Base-by-base conservation (phyloP, 2,329 filamentous ascomycete genomes). In the Alternaria tenuissima region DNA sequence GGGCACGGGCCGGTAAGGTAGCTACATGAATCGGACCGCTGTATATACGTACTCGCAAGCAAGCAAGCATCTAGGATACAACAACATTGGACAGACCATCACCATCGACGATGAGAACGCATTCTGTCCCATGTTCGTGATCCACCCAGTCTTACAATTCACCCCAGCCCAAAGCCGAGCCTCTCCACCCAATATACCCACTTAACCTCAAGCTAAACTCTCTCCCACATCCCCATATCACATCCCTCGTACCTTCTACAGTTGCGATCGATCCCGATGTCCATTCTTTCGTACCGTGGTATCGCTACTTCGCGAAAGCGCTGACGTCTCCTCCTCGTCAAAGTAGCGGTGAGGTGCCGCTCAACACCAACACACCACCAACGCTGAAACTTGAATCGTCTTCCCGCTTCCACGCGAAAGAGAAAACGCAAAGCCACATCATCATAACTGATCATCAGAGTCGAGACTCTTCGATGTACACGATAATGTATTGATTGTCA, bases 301-400 rank as follows among this genome's bases (percentile, higher is more conserved):
- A 28, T 43, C 38, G 38, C 38, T 22, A 30, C 20, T 42, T 43
- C 38, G 38, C 24, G 11, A 47, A 20, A 5, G 30, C 22, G 22
- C 58, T 56, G 54, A 63, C 57, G 52, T 52, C 39, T 20, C 20
- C 34, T 22, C 39, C 26, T 47, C 62, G 66, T 59, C 64, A 66
- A 65, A 68, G 60, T 68, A 69, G 68, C 68, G 68, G 68, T 71
- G 68, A 61, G 43, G 5, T 22, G 36, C 20, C 30, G 30, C 14
- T 34, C n/a, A 28, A 32, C 16, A 28, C 57, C 20, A 30, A 8
- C 42, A 47, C 41, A 22, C 18, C 34, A 39, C 41, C 41, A 42
- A 44, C 16, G 7, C 12, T n/a, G 36, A 52, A 52, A 52, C 36
- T 20, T 26, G 46, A 49, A 49, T 48, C 46, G 9, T 18, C n/a